A percentile compares a stretch with the other conserved stretches of the same genome.
These are phyloP conservation scores for Arabis alpina DNA, from an alignment of 345 rosid genomes.

Conservation along the genomic window DNA sequence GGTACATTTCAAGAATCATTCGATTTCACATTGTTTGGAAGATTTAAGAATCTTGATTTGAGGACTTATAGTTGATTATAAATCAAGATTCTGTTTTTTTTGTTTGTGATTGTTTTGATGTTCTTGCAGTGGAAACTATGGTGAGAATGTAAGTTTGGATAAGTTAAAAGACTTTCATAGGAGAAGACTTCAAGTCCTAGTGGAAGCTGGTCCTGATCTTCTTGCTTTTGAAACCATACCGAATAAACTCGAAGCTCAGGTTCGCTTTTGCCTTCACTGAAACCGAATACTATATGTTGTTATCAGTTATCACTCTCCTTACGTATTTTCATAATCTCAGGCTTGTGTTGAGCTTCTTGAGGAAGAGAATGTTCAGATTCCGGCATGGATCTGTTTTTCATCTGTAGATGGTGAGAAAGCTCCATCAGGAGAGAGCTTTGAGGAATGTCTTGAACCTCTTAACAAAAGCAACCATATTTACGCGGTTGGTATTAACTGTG, in stretches of 20 bases:
- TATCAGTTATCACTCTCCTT: background rate
- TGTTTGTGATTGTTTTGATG: background rate
- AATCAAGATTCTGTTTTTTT: no score
- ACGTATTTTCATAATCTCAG: conserved; percentile 36
- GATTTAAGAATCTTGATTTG: background rate
- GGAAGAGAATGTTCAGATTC: conserved; percentile 76
- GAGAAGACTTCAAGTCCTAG: conserved; percentile 78
- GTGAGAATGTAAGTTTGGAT: conserved; percentile 56
- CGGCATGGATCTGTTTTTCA: conserved; percentile 91
- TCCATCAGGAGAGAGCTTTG: conserved; percentile 82
- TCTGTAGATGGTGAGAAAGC: conserved; percentile 80
- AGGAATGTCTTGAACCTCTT: conserved; percentile 67
- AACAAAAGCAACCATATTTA: conserved; percentile 62
- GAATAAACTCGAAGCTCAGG: conserved; percentile 93
- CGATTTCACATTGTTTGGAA: background rate
- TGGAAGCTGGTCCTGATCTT: conserved; percentile 84
- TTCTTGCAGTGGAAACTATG: conserved; percentile 70
- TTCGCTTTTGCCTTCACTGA: conserved; percentile 18
- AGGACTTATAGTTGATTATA: background rate
- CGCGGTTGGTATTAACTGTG: conserved; percentile 85
- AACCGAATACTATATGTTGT: background rate
- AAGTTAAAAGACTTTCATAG: conserved; percentile 90
- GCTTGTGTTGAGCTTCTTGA: conserved; percentile 83
- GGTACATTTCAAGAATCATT: conserved; percentile 42
- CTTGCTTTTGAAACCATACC: conserved; percentile 94